Evolutionary conservation across 305 asterid genomes (phyloP).

Genomic region (Stenogyne calaminthoides): DNA sequence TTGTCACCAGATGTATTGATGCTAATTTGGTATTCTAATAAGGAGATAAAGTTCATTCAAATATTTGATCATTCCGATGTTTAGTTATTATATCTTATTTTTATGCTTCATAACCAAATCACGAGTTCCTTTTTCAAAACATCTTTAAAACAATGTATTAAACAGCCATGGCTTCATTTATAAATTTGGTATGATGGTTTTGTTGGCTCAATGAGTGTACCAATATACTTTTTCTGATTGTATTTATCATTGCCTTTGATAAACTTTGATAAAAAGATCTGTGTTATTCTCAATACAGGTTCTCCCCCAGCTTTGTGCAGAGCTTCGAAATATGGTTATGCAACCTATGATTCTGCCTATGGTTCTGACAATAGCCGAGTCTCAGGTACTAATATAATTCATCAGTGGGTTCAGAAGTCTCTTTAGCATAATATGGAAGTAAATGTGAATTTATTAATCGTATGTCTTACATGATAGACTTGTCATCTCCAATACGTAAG

Average conservation of each 20-base stretch:
- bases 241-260: slow-evolving; percentile 29
- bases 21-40: slow-evolving; percentile 2
- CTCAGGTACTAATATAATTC: slow-evolving; percentile 67
- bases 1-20: slow-evolving; percentile 13
- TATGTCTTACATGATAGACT: slow-evolving; percentile 3
- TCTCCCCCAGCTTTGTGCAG: slow-evolving; percentile 99
- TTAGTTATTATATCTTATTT: background rate
- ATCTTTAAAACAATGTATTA: slow-evolving; percentile 26
- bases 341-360: slow-evolving; percentile 98
- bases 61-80: background rate
- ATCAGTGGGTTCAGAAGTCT: slow-evolving; percentile 27
- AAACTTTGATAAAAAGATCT: slow-evolving; percentile 27
- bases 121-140: background rate
- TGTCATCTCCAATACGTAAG: too few species aligned
- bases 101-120: background rate
- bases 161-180: slow-evolving; percentile 12
- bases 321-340: slow-evolving; percentile 97
- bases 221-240: slow-evolving; percentile 14
- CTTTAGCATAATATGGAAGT: slow-evolving; percentile 15
- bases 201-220: slow-evolving; percentile 24
- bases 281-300: slow-evolving; percentile 58
- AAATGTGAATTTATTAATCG: slow-evolving; percentile 8
- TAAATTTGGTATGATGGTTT: slow-evolving; percentile 12
- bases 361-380: slow-evolving; percentile 98
- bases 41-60: slow-evolving; percentile 8